These are phyloP conservation scores for Lactuca saligna DNA, from an alignment of 129 eudicot genomes.

Conservation along the genomic window DNA sequence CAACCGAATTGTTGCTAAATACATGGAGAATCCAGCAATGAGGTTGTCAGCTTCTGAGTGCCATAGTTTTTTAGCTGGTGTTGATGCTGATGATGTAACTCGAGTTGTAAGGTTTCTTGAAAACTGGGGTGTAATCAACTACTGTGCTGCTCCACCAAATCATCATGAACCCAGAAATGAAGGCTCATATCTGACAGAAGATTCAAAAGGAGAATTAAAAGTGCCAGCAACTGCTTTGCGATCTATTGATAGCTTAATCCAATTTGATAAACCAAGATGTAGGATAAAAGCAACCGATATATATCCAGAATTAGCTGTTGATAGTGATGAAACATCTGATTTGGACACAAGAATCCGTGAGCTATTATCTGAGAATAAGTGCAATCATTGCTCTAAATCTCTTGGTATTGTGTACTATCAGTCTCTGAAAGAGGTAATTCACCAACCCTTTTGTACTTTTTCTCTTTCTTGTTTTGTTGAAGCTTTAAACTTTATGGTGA, in stretches of 20 bases:
- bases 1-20: slow-evolving; percentile 73
- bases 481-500: slow-evolving; percentile 21
- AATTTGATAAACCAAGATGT: slow-evolving; percentile 85
- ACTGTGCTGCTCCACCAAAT: slow-evolving; percentile 64
- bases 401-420: slow-evolving; percentile 66
- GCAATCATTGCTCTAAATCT: slow-evolving; percentile 74
- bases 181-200: slow-evolving; percentile 57
- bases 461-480: slow-evolving; percentile 21
- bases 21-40: slow-evolving; percentile 81
- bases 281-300: slow-evolving; percentile 61
- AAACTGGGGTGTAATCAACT: slow-evolving; percentile 95
- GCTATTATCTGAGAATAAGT: slow-evolving; percentile 56
- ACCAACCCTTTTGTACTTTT: slow-evolving; percentile 10
- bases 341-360: slow-evolving; percentile 69
- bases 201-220: slow-evolving; percentile 69
- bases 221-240: slow-evolving; percentile 77
- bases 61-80: slow-evolving; percentile 48
- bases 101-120: slow-evolving; percentile 88
- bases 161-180: slow-evolving; percentile 46
- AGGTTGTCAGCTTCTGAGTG: slow-evolving; percentile 66
- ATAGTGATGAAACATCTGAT: slow-evolving; percentile 50
- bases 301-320: slow-evolving; percentile 58
- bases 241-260: slow-evolving; percentile 84
- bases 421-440: slow-evolving; percentile 89
- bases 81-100: slow-evolving; percentile 62